Evolutionary conservation across 139 green algal species (phyloP), one percentile per base, ranked within the genome.

Genomic region (Picochlorum costavermella): DNA sequence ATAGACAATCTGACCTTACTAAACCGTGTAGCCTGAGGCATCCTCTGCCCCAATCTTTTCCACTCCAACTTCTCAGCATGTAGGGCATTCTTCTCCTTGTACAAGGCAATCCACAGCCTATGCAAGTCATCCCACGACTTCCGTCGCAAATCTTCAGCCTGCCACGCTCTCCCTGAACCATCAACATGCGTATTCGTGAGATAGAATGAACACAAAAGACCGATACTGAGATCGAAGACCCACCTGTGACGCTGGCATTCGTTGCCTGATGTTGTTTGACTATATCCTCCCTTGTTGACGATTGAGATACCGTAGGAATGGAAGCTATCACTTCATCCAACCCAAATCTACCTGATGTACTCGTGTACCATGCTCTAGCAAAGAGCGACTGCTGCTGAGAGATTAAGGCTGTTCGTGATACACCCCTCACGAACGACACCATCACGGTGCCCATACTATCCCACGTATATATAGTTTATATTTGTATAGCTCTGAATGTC

Each of bases 41-140:
- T 74, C 5, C 6, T 29, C 20, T 56, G 44, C 30, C 67, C 53
- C 26, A 6, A 9, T 25, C 10, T 3, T 2, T 55, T 64, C 63
- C 68, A 59, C 68, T 66, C 70, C 17, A 65, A 16, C 49, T 77
- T 75, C 58, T 93, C 76, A n/a, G 74, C 80, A 9, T 80, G 59
- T 37, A 91, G 64, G 70, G 80, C 71, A 63, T 86, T 88, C 45
- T 67, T 70, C 79, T 92, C 86, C 70, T 86, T 91, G 30, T 89
- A 65, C 57, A 88, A 68, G 30, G 90, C 81, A 64, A 81, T 85
- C 76, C 86, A 92, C 0, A 92, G 81, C 53, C 75, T 81, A 67
- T 92, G 86, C 17, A 92, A 73, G 61, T 92, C 86, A 49, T 89
- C 79, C 71, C 80, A 89, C 6, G 67, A 80, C 67, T 93, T 93